phyloP scores from a whole-genome alignment of 202 grass and related monocot genomes.

The Eragrostis tef region DNA sequence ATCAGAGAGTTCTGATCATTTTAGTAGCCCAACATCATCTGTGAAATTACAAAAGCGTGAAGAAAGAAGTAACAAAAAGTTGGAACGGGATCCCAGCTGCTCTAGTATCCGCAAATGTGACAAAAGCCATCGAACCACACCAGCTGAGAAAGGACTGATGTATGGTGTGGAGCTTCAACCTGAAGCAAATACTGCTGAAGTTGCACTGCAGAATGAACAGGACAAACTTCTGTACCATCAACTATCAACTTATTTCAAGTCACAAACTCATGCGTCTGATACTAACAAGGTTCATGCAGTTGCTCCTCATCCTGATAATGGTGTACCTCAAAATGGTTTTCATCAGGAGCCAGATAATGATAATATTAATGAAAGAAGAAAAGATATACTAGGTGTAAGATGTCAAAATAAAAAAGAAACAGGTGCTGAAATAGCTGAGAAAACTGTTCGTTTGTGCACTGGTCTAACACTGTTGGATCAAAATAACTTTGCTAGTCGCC shows the following conservation, averaged over 20 bases:
- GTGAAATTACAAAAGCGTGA: conserved; percentile 30
- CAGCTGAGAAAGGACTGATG: conserved; percentile 35
- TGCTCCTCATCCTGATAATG: conserved; percentile 28
- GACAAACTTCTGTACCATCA: conserved; percentile 7
- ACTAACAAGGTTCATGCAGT: conserved; percentile 28
- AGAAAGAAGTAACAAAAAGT: conserved; percentile 32
- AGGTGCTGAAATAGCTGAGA: conserved; percentile 25
- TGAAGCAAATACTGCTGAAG: conserved; percentile 33
- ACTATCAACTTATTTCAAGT: conserved; percentile 3
- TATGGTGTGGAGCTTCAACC: conserved; percentile 29
- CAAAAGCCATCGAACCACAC: not conserved
- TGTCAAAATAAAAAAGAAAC: conserved; percentile 21
- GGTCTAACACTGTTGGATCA: conserved; percentile 17
- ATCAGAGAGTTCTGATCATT: conserved; percentile 16
- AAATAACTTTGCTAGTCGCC: conserved; percentile 18
- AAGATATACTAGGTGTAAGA: not conserved
- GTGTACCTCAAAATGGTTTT: conserved; percentile 16
- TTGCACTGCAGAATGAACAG: conserved; percentile 23
- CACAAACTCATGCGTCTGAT: conserved; percentile 26
- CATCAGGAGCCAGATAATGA: conserved; percentile 3
- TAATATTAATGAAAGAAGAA: not conserved
- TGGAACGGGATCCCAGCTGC: conserved; percentile 2
- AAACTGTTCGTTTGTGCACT: conserved; percentile 11
- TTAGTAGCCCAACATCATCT: conserved; percentile 7
- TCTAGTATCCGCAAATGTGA: conserved; percentile 17